Conservation (phyloP, 2,329 filamentous ascomycete genomes). For the Sphaerulina vaccinii region DNA sequence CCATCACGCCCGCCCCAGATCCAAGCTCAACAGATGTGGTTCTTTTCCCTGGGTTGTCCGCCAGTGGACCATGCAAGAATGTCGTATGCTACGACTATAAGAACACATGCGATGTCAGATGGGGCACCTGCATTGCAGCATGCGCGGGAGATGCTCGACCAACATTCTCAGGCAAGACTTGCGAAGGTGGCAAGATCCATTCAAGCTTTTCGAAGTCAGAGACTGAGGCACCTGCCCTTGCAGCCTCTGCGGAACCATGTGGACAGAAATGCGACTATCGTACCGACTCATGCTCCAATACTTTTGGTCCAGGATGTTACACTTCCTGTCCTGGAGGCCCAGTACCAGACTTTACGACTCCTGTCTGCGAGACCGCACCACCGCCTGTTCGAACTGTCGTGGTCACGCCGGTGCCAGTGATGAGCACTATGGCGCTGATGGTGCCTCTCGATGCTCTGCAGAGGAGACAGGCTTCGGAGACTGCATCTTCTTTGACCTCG, state of each 20-base stretch:
- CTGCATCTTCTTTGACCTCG: too few relatives aligned
- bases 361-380: conserved; percentile 11
- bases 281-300: conserved; percentile 25
- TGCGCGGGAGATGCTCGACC: conserved; percentile 26
- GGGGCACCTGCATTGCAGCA: conserved; percentile 28
- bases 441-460: conserved; percentile 7
- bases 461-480: conserved; percentile 2
- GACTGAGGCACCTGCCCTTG: not conserved
- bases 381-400: conserved; percentile 2
- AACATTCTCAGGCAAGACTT: conserved; percentile 24
- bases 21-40: conserved; percentile 1
- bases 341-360: conserved; percentile 20
- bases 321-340: conserved; percentile 17
- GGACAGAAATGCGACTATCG: conserved; percentile 22
- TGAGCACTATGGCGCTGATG: not conserved
- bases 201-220: conserved; percentile 10
- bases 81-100: conserved; percentile 29
- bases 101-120: conserved; percentile 28
- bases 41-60: conserved; percentile 1
- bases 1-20: conserved; percentile 2
- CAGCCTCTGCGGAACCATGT: conserved; percentile 14
- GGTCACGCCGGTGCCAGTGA: conserved; percentile 4
- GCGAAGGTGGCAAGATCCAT: conserved; percentile 14
- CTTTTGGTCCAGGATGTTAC: conserved; percentile 27
- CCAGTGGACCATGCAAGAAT: conserved; percentile 9